These are phyloP conservation scores for Phaseolus lunatus DNA, from an alignment of 306 rosid species.

Conservation along the genomic window DNA sequence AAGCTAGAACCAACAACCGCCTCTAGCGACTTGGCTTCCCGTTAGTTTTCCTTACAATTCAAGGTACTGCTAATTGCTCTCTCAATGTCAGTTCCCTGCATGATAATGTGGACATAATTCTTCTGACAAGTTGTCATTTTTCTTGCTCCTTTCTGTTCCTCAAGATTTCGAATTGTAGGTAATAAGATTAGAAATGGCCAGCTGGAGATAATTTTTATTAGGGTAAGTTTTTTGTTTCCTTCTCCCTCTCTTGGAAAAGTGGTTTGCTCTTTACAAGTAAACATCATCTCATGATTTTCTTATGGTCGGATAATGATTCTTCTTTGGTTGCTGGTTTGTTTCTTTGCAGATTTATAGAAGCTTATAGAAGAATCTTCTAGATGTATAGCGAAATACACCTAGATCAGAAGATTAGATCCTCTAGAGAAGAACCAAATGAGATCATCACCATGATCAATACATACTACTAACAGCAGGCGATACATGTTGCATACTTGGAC, in stretches of 20 bases:
- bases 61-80: constrained; percentile 53
- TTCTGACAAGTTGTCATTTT: constrained; percentile 36
- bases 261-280: constrained; percentile 10
- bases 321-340: constrained; percentile 26
- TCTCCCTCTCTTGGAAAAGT: background rate
- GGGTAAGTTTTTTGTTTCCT: constrained; percentile 59
- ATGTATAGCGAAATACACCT: constrained; percentile 89
- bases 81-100: constrained; percentile 10
- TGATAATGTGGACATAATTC: constrained; percentile 16
- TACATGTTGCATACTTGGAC: constrained; percentile 81
- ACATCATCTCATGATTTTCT: constrained; percentile 8
- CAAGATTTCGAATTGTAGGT: constrained; percentile 65
- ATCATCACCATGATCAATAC: constrained; percentile 63
- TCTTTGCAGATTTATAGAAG: constrained; percentile 81
- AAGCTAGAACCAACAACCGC: constrained; percentile 45
- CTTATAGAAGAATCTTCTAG: constrained; percentile 74
- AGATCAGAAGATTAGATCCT: constrained; percentile 75
- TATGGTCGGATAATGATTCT: background rate
- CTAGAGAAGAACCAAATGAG: constrained; percentile 64
- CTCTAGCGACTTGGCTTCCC: constrained; percentile 53
- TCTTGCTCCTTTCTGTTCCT: constrained; percentile 51
- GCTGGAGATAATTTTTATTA: constrained; percentile 62
- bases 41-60: constrained; percentile 52
- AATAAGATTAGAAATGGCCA: constrained; percentile 59
- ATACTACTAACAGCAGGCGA: constrained; percentile 87